phyloP scores from a whole-genome alignment of 2,329 filamentous ascomycete species.

The Coniochaeta sp. region DNA sequence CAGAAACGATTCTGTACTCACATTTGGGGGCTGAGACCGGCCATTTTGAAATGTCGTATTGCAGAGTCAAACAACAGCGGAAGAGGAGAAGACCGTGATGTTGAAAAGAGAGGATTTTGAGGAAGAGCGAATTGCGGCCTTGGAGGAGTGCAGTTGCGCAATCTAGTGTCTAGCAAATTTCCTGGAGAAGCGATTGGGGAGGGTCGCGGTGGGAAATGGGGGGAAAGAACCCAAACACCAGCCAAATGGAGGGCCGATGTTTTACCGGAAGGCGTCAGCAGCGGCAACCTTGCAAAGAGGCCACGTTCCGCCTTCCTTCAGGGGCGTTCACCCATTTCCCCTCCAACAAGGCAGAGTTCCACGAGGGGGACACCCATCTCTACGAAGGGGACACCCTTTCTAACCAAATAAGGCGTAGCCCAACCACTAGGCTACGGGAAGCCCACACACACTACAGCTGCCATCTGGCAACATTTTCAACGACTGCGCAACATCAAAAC shows the following conservation, averaged over 20 bases:
- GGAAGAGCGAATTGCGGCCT: background rate
- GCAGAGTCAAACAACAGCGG: background rate
- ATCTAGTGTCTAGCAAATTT: background rate
- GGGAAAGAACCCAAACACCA: background rate
- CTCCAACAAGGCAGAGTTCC: no score
- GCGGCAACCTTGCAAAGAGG: background rate
- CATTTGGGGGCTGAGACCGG: slow-evolving; percentile 56
- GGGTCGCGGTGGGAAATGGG: background rate
- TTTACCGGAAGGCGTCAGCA: background rate
- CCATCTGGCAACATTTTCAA: no score
- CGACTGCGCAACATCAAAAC: no score
- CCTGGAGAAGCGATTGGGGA: background rate
- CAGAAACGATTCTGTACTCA: slow-evolving; percentile 28
- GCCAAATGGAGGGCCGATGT: background rate
- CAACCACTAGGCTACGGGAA: no score
- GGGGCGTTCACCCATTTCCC: no score
- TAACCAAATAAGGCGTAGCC: no score
- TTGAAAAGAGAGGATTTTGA: background rate
- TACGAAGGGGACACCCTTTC: no score
- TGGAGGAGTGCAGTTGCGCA: background rate
- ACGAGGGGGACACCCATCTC: no score
- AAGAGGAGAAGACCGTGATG: background rate
- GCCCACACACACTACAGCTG: no score
- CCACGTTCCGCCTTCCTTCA: background rate
- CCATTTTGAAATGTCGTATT: slow-evolving; percentile 40